Percentiles rank a stretch among this genome's conserved stretches.
Conservation (phyloP, 169 alveolate species). For the Plasmodium fragile region DNA sequence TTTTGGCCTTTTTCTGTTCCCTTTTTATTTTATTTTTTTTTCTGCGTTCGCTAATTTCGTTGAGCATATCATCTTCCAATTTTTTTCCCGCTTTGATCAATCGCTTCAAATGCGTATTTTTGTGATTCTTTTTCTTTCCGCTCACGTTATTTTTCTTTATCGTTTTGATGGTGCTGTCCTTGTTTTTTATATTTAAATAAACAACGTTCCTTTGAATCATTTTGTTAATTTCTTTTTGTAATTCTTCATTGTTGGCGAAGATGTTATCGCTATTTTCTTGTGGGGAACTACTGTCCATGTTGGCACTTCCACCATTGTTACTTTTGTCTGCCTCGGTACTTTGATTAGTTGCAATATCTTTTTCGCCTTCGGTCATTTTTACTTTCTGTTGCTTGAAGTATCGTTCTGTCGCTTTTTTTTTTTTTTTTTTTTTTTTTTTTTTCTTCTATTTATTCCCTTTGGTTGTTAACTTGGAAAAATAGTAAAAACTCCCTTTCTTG, state of each 20-base stretch:
- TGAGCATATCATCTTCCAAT: constrained; percentile 56
- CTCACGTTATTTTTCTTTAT: constrained; percentile 2
- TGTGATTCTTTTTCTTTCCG: constrained; percentile 10
- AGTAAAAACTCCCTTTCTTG: not conserved
- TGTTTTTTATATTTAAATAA: constrained; percentile 20
- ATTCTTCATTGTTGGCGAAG: constrained; percentile 7
- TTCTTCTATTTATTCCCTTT: not conserved
- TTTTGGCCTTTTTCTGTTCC: constrained; percentile 68
- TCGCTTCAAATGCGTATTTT: constrained; percentile 20
- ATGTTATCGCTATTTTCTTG: not conserved
- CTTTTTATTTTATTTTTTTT: constrained; percentile 67
- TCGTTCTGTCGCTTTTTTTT: not conserved
- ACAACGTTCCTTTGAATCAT: constrained; percentile 59
- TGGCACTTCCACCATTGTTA: not conserved
- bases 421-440: not conserved
- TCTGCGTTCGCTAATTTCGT: constrained; percentile 75
- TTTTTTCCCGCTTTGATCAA: constrained; percentile 38
- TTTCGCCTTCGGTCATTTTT: not conserved
- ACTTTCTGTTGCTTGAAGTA: not conserved
- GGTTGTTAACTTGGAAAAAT: not conserved
- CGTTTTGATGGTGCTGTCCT: not conserved
- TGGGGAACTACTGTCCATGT: not conserved
- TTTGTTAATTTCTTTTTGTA: constrained; percentile 54
- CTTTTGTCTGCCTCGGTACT: not conserved
- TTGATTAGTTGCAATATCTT: not conserved